phyloP scores from a whole-genome alignment of 352 stramenopile genomes.

The Globisporangium emineosum region DNA sequence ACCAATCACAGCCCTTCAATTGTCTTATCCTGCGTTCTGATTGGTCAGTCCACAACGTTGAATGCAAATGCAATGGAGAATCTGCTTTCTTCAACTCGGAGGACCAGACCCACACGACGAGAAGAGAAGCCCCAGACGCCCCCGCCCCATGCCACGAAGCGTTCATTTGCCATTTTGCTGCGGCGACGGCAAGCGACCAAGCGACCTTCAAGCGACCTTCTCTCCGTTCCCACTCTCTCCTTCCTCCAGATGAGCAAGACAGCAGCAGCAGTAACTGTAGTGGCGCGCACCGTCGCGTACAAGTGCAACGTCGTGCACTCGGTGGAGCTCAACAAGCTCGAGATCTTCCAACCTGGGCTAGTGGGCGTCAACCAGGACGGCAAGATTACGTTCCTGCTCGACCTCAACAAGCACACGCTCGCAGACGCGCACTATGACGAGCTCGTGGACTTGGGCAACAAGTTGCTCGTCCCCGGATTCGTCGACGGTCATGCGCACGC shows the following conservation, averaged over 20 bases:
- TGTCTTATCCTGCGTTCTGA: background rate
- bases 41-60: background rate
- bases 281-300: slow-evolving; percentile 52
- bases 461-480: slow-evolving; percentile 91
- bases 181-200: slow-evolving; percentile 8
- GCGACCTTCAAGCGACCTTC: background rate
- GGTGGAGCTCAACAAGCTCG: slow-evolving; percentile 45
- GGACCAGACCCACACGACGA: background rate
- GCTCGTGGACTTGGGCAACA: slow-evolving; percentile 64
- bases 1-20: background rate
- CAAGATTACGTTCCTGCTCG: slow-evolving; percentile 46
- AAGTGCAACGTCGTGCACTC: slow-evolving; percentile 79
- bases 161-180: slow-evolving; percentile 20
- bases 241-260: slow-evolving; percentile 13
- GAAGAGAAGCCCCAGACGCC: background rate
- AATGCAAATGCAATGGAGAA: slow-evolving; percentile 10
- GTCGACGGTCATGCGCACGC: slow-evolving; percentile 94
- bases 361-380: slow-evolving; percentile 51
- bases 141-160: background rate
- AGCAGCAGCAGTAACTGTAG: slow-evolving; percentile 1
- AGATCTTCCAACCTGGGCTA: slow-evolving; percentile 62
- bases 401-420: slow-evolving; percentile 28
- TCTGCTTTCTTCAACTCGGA: slow-evolving; percentile 1
- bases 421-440: slow-evolving; percentile 30
- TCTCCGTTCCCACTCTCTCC: too few species aligned